These are phyloP conservation scores for Austropuccinia psidii DNA, from an alignment of 1,284 basidiomycete species.

Conservation along the genomic window DNA sequence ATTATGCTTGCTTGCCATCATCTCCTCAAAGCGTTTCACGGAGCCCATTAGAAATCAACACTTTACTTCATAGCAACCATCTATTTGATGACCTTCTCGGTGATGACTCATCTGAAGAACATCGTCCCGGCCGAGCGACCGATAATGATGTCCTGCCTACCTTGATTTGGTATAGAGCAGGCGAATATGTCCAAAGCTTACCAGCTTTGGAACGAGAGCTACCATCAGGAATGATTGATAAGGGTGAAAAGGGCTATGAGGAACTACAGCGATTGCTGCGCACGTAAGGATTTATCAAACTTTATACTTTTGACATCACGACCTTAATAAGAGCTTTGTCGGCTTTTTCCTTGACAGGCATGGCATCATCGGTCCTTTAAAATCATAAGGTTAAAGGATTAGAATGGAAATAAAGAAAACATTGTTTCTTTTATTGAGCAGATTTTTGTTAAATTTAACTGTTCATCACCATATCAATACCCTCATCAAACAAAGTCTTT, in stretches of 20 bases:
- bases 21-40: conserved; percentile 47
- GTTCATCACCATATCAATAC: too few species aligned
- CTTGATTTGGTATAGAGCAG: conserved; percentile 67
- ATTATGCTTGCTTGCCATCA: conserved; percentile 42
- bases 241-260: conserved; percentile 24
- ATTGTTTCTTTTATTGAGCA: too few species aligned
- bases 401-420: too few species aligned
- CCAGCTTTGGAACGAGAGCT: conserved; percentile 78
- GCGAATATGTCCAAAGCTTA: conserved; percentile 73
- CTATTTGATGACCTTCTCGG: not conserved
- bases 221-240: conserved; percentile 52
- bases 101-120: not conserved
- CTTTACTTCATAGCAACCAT: not conserved
- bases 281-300: too few species aligned
- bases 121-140: conserved; percentile 6
- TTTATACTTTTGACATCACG: too few species aligned
- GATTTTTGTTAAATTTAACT: too few species aligned
- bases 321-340: too few species aligned
- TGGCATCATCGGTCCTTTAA: too few species aligned
- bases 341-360: too few species aligned
- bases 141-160: conserved; percentile 76
- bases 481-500: too few species aligned
- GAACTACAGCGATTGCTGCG: conserved; percentile 24
- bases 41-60: conserved; percentile 48
- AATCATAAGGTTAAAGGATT: too few species aligned